Evolutionary conservation across 1,284 basidiomycete genomes (phyloP), one percentile per base, ranked within the genome.

Genomic region (Rhodotorula glutinis): DNA sequence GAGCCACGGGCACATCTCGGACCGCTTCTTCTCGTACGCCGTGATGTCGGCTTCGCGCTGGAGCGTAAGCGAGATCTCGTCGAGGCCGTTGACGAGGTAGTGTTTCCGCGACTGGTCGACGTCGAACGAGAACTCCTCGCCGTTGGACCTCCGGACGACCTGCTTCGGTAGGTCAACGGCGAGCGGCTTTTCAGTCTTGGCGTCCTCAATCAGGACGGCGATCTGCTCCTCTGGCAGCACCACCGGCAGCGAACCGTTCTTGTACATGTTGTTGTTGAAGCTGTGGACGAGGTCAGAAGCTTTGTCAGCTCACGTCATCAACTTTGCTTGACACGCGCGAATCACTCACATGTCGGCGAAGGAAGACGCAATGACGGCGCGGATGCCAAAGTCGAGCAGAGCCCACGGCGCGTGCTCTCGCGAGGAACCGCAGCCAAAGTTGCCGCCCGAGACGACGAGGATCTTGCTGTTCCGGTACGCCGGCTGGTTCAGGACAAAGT

Each of bases 391-490:
- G 80, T 97, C 92, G 76, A 92, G 91, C 85, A 97, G 82, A 78
- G 92, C 92, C 93, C 93, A 97, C 2, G 92, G 92, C 21, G 93
- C 93, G 77, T 97, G 94, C 79, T 97, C 94, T 43, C 75, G 72
- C 90, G 88, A 77, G 88, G 94, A 78, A 88, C 92, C 93, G 75
- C 93, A 97, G 19, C 93, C 93, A 81, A 97, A 97, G 83, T 97
- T 97, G 76, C 85, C 84, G 46, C 91, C 93, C 11, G 88, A 92
- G 77, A 89, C 92, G 55, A 97, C 88, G 51, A 97, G 83, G 70
- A 96, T 90, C 79, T 86, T 90, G 17, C 92, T 84, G 66, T 87
- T 81, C 69, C 88, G 84, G 78, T 88, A 96, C 4, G 91, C 92
- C 65, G 86, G 83, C 69, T 88, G 86, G 82, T 97, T 96, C 73